Evolutionary conservation across 2,329 filamentous ascomycete species (phyloP), one percentile per base, ranked within the genome.

Genomic region (Aspergillus ruber): DNA sequence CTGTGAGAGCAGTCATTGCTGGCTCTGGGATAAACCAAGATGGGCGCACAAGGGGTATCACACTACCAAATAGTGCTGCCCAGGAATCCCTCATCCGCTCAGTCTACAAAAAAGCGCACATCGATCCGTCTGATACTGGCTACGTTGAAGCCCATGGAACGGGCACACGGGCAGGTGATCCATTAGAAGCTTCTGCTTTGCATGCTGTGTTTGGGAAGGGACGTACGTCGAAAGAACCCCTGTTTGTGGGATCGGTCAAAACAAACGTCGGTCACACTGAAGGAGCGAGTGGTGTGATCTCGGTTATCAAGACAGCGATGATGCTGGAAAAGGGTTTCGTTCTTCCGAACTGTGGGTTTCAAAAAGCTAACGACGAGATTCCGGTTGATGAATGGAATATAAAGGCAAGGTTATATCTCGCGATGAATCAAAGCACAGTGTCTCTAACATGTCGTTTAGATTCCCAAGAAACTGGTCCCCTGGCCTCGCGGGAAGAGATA

Each of bases 121-220:
- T 73, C 2, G 60, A 69, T 38, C 52, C 53, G 1, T 50, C 55
- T 8, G 55, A 60, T 8, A 59, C 53, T 15, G 57, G 55, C 1
- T 50, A 68, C 55, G 50, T 60, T 61, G 43, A 73, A 80, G 58
- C 76, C 74, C 79, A 82, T 56, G 78, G 78, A 15, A 81, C 79
- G 0, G 79, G 78, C 6, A 82, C 79, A 15, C 68, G 68, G 33
- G 73, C 74, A 1, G 80, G 80, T 2, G 79, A 82, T 50, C 77
- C 78, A 0, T 72, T 76, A n/a, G 79, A 82, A 51, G 74, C 75
- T 1, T 65, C 61, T 9, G 77, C 74, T 3, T 71, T 81, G 29
- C 60, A 69, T 35, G 67, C 68, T 7, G 70, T 75, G 0, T 44
- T 56, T 23, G 49, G 47, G 15, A 5, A 41, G n/a, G 39, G 42